Evolutionary conservation across 2,329 filamentous ascomycete genomes (phyloP).

Genomic region (Shiraia bambusicola): DNA sequence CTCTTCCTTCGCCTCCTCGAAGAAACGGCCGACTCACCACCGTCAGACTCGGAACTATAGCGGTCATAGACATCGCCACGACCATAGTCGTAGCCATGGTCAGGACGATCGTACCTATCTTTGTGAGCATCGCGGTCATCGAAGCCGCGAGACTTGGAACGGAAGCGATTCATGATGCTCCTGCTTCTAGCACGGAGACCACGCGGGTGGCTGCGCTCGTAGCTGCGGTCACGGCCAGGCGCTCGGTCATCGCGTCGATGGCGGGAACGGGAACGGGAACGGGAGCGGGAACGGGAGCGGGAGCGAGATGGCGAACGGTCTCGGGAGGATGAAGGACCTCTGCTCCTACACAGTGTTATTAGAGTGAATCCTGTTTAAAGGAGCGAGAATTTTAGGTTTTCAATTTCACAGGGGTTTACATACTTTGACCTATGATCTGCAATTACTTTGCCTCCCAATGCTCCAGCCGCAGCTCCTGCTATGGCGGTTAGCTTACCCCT

Average conservation of each 20-base stretch:
- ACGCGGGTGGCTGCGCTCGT: slow-evolving; percentile 8
- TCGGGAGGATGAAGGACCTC: slow-evolving; percentile 9
- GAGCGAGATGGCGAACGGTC: slow-evolving; percentile 15
- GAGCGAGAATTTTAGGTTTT: not conserved
- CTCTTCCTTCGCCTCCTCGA: slow-evolving; percentile 14
- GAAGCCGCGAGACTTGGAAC: slow-evolving; percentile 24
- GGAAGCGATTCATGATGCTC: slow-evolving; percentile 27
- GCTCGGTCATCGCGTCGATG: slow-evolving; percentile 12
- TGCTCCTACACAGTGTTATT: slow-evolving; percentile 15
- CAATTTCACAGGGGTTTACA: not conserved
- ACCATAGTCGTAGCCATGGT: slow-evolving; percentile 20
- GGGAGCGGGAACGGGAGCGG: slow-evolving; percentile 18
- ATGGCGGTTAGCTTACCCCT: slow-evolving; percentile 41
- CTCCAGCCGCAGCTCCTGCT: slow-evolving; percentile 42
- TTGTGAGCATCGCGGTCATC: slow-evolving; percentile 13
- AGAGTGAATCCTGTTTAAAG: not conserved
- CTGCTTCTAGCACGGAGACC: slow-evolving; percentile 29
- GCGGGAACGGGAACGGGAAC: slow-evolving; percentile 21
- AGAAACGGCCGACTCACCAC: slow-evolving; percentile 15
- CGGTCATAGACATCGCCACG: slow-evolving; percentile 18
- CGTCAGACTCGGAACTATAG: slow-evolving; percentile 17
- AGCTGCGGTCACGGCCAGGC: slow-evolving; percentile 10
- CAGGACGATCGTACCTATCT: slow-evolving; percentile 12
- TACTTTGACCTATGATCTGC: slow-evolving; percentile 19
- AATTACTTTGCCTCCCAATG: slow-evolving; percentile 32